A percentile compares a stretch with the other conserved stretches of the same genome.
phyloP scores from a whole-genome alignment of 2,329 filamentous ascomycete species.

The Penicillium verrucosum region DNA sequence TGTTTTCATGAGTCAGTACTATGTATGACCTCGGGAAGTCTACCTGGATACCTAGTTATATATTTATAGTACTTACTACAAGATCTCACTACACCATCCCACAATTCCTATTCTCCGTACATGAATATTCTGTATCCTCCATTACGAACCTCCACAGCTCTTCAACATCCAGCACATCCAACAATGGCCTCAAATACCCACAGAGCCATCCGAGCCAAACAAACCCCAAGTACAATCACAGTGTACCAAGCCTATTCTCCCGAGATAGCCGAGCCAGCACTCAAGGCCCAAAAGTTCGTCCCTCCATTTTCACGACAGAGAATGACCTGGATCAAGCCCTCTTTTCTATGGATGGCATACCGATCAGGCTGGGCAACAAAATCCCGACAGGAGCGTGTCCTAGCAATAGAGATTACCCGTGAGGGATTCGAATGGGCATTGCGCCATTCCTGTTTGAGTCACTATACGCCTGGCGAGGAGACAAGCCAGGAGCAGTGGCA shows the following conservation, averaged over 20 bases:
- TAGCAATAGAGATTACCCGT: constrained; percentile 56
- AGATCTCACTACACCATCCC: too few species aligned
- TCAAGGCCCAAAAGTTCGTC: constrained; percentile 51
- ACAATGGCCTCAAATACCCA: constrained; percentile 20
- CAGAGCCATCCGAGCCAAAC: constrained; percentile 54
- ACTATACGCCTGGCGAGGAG: constrained; percentile 11
- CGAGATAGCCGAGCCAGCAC: constrained; percentile 53
- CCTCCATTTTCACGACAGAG: constrained; percentile 52
- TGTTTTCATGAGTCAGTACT: neutral
- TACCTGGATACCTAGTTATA: too few species aligned
- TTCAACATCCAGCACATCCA: too few species aligned
- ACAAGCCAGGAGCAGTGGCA: constrained; percentile 20
- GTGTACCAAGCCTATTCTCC: constrained; percentile 61
- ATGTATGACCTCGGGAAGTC: too few species aligned
- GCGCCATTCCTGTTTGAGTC: constrained; percentile 31
- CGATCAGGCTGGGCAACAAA: constrained; percentile 60
- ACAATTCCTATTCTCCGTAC: too few species aligned
- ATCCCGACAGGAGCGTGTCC: constrained; percentile 52
- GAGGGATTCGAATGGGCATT: constrained; percentile 51
- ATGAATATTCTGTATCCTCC: too few species aligned
- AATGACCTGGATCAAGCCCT: constrained; percentile 66
- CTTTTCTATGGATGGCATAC: constrained; percentile 64
- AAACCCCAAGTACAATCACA: constrained; percentile 53
- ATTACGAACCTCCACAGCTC: too few species aligned
- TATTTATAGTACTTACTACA: neutral